Base-by-base conservation (phyloP, 225 moss, liverwort and hornwort species). In the Pseudisothecium myosuroides region DNA sequence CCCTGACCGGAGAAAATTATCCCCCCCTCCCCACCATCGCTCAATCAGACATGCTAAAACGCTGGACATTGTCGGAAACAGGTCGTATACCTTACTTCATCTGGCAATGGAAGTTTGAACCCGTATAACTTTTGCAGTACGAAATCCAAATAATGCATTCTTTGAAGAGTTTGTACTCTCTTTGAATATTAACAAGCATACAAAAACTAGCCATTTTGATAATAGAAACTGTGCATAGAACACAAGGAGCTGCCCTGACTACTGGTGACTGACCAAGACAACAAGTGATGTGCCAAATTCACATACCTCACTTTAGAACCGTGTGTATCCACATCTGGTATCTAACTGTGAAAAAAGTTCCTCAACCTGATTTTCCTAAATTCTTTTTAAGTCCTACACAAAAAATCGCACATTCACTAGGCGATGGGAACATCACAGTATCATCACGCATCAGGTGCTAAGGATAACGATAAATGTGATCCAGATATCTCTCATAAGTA, bases 391-490 rank as follows among this genome's bases (percentile, higher is more conserved):
- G 88, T 86, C 83, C 92, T 90, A 90, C 86, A 88, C 92, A 92
- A 92, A 92, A 92, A 92, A 86, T 90, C 80, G 90, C 92, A 91
- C 91, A 89, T 89, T 92, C 92, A 85, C 87, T 71, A 92, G 82
- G 92, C 92, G 89, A 87, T 85, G 89, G 89, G 86, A 91, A 92
- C 85, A 87, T 76, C 84, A 76, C 63, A 88, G 85, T 65, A 86
- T 91, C 88, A 90, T 90, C 82, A 80, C 87, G 77, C 83, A 78
- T 90, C 73, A 87, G 71, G 75, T 82, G 75, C 87, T 28, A 64
- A 61, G 73, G 74, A 71, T 65, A 93, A 85, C 72, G 81, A 91
- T 82, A 45, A 75, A 71, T 88, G 80, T 76, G 82, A 90, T 73
- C 85, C 82, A 87, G 89, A 85, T 76, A 39, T 55, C 74, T 90